Evolutionary conservation across 176 grass and related monocot species (phyloP), one percentile per base, ranked within the genome.

Genomic region (Triticum monococcum): DNA sequence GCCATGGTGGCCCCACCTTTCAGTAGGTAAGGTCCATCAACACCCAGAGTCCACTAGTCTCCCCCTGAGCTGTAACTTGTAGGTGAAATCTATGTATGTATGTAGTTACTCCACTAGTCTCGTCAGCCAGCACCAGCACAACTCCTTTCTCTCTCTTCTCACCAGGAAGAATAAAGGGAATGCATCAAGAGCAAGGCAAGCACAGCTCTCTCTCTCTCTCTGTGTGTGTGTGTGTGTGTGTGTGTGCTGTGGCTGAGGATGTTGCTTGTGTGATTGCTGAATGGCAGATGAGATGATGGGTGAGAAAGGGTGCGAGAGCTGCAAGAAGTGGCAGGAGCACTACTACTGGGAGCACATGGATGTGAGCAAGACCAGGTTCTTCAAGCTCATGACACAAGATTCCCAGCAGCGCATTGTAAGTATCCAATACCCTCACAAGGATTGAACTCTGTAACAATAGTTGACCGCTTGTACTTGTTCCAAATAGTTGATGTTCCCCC

Each of bases 291-390:
- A 88, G 64, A 40, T 23, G 48, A 88, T 81, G 90, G 68, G n/a
- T 38, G 59, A 14, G 10, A 24, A 79, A 0, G 36, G 64, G 9
- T 92, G 87, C 63, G 43, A 61, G 45, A 68, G 83, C 25, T 92
- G 87, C 87, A 83, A 62, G 26, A 23, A 69, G 80, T 92, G 82
- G 82, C 77, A 86, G 9, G 86, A 86, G 4, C 90, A 91, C 78
- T 88, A 28, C 72, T 91, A 88, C 72, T 82, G 78, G 86, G 72
- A 91, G 31, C 90, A 91, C 43, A 85, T 88, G 86, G 86, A 82
- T 64, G 63, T 45, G 26, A 64, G 5, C 7, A 82, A 81, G 78
- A 86, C 73, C 18, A 73, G 56, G 22, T 88, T 91, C 80, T 84
- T 56, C 66, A 80, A 35, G 73, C 7, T 79, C 79, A 66, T 91